A percentile compares a stretch with the other conserved stretches of the same genome.
These are phyloP conservation scores for Pestalotiopsis sp. DNA, from an alignment of 2,329 filamentous ascomycete genomes.

Conservation along the genomic window DNA sequence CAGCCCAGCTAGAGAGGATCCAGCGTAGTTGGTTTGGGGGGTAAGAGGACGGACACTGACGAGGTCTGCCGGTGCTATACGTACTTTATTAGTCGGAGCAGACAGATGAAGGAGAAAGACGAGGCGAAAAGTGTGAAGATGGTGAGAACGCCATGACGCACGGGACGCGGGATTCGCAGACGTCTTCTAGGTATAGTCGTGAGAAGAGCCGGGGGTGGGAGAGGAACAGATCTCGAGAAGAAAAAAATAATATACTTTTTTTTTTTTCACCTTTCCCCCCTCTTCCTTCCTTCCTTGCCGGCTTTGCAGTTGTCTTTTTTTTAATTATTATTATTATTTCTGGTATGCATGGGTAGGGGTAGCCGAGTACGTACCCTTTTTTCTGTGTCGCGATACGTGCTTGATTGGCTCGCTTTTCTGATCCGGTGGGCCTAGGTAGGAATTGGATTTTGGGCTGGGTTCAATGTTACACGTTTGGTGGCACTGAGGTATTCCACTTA, in stretches of 20 bases:
- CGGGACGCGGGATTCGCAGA: conserved; percentile 1
- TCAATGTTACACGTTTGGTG: background rate
- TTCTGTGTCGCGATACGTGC: background rate
- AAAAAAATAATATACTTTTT: background rate
- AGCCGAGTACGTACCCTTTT: background rate
- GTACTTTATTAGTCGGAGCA: background rate
- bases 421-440: background rate
- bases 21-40: background rate
- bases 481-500: background rate
- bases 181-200: background rate
- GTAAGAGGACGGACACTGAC: background rate
- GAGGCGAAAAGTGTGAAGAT: background rate
- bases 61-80: background rate
- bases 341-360: background rate
- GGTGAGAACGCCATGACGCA: conserved; percentile 11
- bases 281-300: background rate
- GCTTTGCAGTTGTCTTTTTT: background rate
- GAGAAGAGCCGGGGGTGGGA: background rate
- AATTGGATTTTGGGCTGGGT: background rate
- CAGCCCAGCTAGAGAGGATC: background rate
- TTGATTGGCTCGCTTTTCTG: background rate
- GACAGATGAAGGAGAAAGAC: background rate
- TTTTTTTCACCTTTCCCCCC: background rate
- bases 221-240: background rate
- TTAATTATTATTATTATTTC: background rate